Evolutionary conservation across 805 yeast species (phyloP).

Genomic region (Pichia paraexigua): DNA sequence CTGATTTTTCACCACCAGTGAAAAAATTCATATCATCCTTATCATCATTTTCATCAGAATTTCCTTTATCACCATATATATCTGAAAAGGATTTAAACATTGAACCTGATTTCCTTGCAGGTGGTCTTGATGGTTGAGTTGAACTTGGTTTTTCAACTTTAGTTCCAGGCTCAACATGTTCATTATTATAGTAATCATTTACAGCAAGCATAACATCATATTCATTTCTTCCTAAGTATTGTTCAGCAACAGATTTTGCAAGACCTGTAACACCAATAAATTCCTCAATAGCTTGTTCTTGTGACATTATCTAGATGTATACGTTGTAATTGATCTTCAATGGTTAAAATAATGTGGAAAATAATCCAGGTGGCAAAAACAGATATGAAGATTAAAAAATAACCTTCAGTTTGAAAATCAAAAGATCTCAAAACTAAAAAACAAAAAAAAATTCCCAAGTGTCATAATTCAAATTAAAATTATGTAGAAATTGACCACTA

Average conservation of each 20-base stretch:
- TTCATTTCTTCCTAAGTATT: slow-evolving; percentile 28
- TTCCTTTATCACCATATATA: slow-evolving; percentile 15
- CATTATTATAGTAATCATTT: slow-evolving; percentile 20
- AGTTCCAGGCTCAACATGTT: slow-evolving; percentile 4
- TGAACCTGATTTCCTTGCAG: slow-evolving; percentile 4
- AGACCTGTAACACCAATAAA: slow-evolving; percentile 16
- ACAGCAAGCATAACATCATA: slow-evolving; percentile 22
- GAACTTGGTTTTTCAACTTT: slow-evolving; percentile 1
- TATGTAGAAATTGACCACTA: no score
- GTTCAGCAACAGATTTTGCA: slow-evolving; percentile 31
- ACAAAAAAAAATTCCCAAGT: background rate
- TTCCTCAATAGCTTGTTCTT: slow-evolving; percentile 6
- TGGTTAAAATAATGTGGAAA: background rate
- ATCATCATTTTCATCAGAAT: slow-evolving; percentile 29
- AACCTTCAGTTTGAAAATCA: background rate
- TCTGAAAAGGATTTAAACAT: slow-evolving; percentile 29
- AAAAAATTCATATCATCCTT: slow-evolving; percentile 32
- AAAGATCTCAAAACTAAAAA: background rate
- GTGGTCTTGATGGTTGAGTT: background rate
- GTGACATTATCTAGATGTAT: background rate
- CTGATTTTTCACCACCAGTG: slow-evolving; percentile 69
- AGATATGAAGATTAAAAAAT: no score
- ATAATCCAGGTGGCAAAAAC: background rate
- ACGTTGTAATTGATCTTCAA: background rate
- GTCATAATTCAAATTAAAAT: no score